These are phyloP conservation scores for Fusarium sp. DNA, from an alignment of 2,329 filamentous ascomycete species.

Conservation along the genomic window DNA sequence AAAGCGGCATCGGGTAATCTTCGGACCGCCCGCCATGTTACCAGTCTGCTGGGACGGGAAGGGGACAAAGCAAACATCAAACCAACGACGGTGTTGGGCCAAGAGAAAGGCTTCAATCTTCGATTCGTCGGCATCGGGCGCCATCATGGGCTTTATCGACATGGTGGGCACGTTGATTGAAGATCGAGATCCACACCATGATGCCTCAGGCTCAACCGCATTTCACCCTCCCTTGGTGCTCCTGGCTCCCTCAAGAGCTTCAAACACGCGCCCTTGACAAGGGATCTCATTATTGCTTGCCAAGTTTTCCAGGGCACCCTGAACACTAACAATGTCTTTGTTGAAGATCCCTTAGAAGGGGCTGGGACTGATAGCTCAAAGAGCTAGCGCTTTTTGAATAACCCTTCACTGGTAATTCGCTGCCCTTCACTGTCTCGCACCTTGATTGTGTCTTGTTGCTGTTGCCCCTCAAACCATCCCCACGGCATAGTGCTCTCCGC, in stretches of 20 bases:
- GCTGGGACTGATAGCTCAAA: background rate
- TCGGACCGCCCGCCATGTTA: constrained; percentile 33
- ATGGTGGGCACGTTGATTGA: background rate
- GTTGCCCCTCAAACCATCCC: background rate
- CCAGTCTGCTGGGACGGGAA: constrained; percentile 28
- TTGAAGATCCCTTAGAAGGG: background rate
- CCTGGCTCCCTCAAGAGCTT: constrained; percentile 10
- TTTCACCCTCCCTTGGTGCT: background rate
- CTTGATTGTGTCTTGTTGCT: background rate
- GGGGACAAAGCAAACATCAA: constrained; percentile 19
- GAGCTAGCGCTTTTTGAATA: constrained; percentile 8
- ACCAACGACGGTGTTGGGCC: background rate
- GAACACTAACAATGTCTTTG: background rate
- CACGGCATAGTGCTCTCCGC: background rate
- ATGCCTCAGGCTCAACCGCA: background rate
- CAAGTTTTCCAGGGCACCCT: background rate
- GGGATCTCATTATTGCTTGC: constrained; percentile 16
- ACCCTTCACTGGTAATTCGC: background rate
- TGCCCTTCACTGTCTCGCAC: background rate
- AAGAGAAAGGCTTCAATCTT: background rate
- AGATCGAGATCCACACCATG: background rate
- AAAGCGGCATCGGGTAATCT: constrained; percentile 41
- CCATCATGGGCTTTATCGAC: background rate
- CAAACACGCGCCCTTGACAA: constrained; percentile 21
- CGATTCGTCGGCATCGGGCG: background rate